Evolutionary conservation across 192 early-diverging fungal genomes (phyloP).

Genomic region (Rhizoclosmatium globosum): DNA sequence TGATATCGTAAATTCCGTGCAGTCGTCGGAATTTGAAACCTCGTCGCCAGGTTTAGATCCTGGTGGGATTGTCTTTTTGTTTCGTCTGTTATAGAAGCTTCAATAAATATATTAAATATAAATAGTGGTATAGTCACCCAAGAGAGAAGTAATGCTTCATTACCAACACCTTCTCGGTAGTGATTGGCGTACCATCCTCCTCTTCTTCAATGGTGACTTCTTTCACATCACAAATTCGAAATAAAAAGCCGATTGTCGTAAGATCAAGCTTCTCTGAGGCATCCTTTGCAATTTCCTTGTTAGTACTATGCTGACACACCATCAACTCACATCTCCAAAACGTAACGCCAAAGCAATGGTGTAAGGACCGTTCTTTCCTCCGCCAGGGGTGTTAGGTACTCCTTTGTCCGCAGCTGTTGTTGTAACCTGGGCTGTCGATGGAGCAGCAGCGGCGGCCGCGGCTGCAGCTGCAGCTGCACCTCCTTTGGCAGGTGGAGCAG

Average conservation of each 20-base stretch:
- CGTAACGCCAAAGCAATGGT: slow-evolving; percentile 45
- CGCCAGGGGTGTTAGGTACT: slow-evolving; percentile 1
- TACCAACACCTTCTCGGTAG: background rate
- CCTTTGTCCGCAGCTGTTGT: slow-evolving; percentile 4
- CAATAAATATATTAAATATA: background rate
- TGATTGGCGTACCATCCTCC: background rate
- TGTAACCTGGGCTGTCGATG: slow-evolving; percentile 17
- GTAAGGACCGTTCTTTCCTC: slow-evolving; percentile 36
- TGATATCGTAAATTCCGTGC: slow-evolving; percentile 45
- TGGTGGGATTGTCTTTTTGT: slow-evolving; percentile 33
- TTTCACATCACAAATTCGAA: slow-evolving; percentile 45
- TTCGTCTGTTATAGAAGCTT: slow-evolving; percentile 1
- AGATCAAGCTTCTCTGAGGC: slow-evolving; percentile 50
- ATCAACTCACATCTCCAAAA: slow-evolving; percentile 38
- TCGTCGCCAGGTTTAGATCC: slow-evolving; percentile 42
- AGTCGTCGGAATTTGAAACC: slow-evolving; percentile 29
- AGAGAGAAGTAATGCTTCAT: slow-evolving; percentile 15
- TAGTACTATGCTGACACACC: background rate
- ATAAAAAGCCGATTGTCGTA: slow-evolving; percentile 38
- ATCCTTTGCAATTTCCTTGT: slow-evolving; percentile 30
- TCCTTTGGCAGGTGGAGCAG: slow-evolving; percentile 25
- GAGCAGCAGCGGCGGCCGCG: slow-evolving; percentile 26
- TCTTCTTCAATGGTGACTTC: background rate
- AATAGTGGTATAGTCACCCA: background rate
- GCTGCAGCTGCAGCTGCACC: background rate